A percentile compares a stretch with the other conserved stretches of the same genome.
These are phyloP conservation scores for Erysimum cheiranthoides DNA, from an alignment of 345 rosid species.

Conservation along the genomic window DNA sequence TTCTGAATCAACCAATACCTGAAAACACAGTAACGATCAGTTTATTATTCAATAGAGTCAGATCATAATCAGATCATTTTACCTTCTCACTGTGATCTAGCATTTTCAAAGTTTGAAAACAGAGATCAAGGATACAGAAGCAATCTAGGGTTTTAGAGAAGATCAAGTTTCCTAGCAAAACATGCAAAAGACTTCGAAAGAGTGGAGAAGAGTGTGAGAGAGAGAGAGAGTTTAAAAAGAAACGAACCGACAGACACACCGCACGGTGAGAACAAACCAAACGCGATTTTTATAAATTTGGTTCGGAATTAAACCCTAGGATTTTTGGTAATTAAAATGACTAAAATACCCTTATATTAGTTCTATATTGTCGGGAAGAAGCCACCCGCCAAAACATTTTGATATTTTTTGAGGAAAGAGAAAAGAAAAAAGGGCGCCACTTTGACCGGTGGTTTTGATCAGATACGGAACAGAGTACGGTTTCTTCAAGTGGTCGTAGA, in stretches of 20 bases:
- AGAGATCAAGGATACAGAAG: conserved; percentile 11
- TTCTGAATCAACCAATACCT: conserved; percentile 53
- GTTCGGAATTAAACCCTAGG: conserved; percentile 52
- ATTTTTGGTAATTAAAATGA: conserved; percentile 16
- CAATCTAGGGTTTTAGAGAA: background rate
- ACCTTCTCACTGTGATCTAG: conserved; percentile 59
- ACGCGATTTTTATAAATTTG: conserved; percentile 29
- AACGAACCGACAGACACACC: conserved; percentile 51
- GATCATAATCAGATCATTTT: conserved; percentile 43
- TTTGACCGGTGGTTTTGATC: conserved; percentile 32
- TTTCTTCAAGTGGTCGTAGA: background rate
- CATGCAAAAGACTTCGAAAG: conserved; percentile 36
- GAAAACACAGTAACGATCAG: conserved; percentile 24
- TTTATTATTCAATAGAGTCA: no score
- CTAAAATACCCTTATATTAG: conserved; percentile 8
- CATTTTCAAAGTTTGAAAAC: conserved; percentile 46
- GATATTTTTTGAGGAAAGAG: no score
- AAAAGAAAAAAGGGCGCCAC: no score
- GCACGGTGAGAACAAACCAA: conserved; percentile 44
- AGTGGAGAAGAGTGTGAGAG: conserved; percentile 26
- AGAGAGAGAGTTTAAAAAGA: conserved; percentile 9
- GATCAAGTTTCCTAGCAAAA: conserved; percentile 15
- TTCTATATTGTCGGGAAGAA: background rate
- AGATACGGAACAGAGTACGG: conserved; percentile 15
- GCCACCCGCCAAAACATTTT: no score